Evolutionary conservation across 805 yeast species (phyloP), one percentile per base, ranked within the genome.

Genomic region (Tetrapisispora phaffii): DNA sequence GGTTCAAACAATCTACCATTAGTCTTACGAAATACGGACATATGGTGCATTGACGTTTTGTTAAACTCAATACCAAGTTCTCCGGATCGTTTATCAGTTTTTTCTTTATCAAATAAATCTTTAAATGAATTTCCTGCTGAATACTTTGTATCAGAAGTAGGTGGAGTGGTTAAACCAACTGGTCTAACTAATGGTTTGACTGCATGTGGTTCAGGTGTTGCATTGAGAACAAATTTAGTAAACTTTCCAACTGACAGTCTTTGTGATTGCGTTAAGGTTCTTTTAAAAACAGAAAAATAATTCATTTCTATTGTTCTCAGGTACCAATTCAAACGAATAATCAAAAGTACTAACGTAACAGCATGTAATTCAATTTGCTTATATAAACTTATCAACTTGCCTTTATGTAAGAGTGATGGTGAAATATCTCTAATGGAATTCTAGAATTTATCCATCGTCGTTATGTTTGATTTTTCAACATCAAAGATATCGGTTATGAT

Each of bases 1-100:
- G 96, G 76, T 16, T 74, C 68, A 68, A 88, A 93, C 50, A 89
- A 71, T 65, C 88, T 87, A 21, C 97, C 98, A 33, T 79, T 75
- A 2, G 90, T 85, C 53, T 81, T 82, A 41, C 81, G 70, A 57
- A 77, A 81, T 2, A 75, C 72, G 55, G 76, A 76, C 57, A 80
- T 70, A 47, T 80, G 82, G 50, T 77, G 74, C 72, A 79, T 73
- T n/a, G 84, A 80, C 23, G 85, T 79, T 51, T 75, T 76, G 22
- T 81, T 74, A 51, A 82, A 72, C 63, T 83, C 87, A 39, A 69
- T 68, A 53, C 80, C 81, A 49, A 83, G 62, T 47, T 74, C 77
- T 44, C 69, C 71, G 23, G 79, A 69, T 42, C 81, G 66, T 42
- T 62, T 56, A 31, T 65, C 59, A 44, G 76, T 71, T 58, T 73